phyloP scores from a whole-genome alignment of 257 asterid genomes.

The Nicotiana paniculata region DNA sequence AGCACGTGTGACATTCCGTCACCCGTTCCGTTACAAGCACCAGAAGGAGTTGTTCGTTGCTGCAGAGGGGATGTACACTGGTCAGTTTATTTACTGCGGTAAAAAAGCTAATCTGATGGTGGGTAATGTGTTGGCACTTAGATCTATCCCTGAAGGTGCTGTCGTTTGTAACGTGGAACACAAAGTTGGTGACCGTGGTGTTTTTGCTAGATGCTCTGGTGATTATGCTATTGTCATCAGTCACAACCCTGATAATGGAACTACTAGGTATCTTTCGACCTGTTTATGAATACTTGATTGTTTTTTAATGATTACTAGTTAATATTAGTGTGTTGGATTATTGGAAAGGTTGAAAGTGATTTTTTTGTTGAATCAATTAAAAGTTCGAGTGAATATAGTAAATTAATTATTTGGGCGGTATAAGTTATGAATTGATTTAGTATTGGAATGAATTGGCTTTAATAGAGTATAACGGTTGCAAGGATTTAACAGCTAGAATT shows the following conservation, averaged over 20 bases:
- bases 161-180: constrained; percentile 50
- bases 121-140: constrained; percentile 42
- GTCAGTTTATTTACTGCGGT: constrained; percentile 47
- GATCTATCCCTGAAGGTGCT: constrained; percentile 46
- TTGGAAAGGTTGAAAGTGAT: background rate
- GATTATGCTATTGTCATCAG: constrained; percentile 48
- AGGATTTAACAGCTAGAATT: background rate
- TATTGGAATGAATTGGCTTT: background rate
- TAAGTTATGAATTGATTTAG: background rate
- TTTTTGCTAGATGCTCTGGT: constrained; percentile 52
- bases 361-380: background rate
- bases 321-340: background rate
- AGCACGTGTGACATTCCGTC: constrained; percentile 54
- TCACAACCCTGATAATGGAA: constrained; percentile 48
- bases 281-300: background rate
- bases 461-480: background rate
- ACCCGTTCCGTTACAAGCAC: constrained; percentile 54
- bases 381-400: background rate
- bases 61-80: constrained; percentile 55
- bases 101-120: constrained; percentile 49
- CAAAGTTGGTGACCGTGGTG: constrained; percentile 30
- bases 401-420: background rate
- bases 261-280: constrained; percentile 24
- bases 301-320: background rate
- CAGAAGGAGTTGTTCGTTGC: constrained; percentile 60